Base-by-base conservation (phyloP, 1,284 basidiomycete genomes). In the Tranzscheliella williamsii region DNA sequence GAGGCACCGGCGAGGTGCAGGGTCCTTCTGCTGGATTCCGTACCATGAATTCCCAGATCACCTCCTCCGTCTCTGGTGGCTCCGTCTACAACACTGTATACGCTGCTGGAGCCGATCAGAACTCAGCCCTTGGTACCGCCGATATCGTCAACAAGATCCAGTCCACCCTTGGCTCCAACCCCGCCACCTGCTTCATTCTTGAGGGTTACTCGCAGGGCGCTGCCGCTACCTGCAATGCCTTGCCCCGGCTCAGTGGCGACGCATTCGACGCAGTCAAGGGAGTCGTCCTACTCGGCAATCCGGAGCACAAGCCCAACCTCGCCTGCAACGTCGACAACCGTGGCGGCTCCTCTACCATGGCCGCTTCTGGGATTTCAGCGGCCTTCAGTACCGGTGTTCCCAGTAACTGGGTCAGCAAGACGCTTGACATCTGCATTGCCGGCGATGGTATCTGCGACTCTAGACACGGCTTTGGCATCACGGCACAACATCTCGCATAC, bases 221-320 rank as follows among this genome's bases (percentile, higher is more conserved):
- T 15, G 67, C 75, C 21, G 75, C 75, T 7, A 75, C 72, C 13
- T 50, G 61, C 47, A 50, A 70, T 36, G 73, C 75, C 7, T 41
- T 78, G 11, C 34, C 50, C 5, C 37, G 45, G 26, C 40, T 75
- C 16, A 68, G 46, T 12, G 56, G 60, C 24, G 43, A 52, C 13
- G 46, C 30, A 15, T 62, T 62, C 30, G 24, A 63, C 29, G 72
- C 73, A 17, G 69, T 77, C 58, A 70, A 71, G 42, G 76, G 58
- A 39, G 76, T 78, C 18, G 56, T 78, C 31, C 49, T 76, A 9
- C 60, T 77, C 22, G 76, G 76, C 24, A 60, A 77, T 60, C 75
- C 76, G 5, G 32, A 57, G 8, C 70, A 75, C 45, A 67, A 68
- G 47, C 38, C 72, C 21, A 57, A 61, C 20, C 51, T 73, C 24